Evolutionary conservation across 1,284 basidiomycete genomes (phyloP), one percentile per base, ranked within the genome.

Genomic region (Sutorius eximius): DNA sequence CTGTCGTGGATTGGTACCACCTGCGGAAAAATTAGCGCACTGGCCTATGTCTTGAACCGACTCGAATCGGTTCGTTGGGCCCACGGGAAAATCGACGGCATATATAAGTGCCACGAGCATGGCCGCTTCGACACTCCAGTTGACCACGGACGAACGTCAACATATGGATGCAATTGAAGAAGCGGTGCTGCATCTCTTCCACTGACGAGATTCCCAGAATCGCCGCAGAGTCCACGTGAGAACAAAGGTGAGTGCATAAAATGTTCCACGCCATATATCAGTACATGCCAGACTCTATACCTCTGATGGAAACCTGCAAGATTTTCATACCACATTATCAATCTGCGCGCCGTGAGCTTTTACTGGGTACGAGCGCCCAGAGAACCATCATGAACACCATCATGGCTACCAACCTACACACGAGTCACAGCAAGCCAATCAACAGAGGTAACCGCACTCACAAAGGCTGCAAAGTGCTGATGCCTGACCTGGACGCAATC

Each of bases 391-490:
- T 76, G 22, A 73, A 55, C 2, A 44, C 70, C 72, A 80, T 74
- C 76, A 81, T 77, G 4, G 71, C 64, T 4, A 82, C 69, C 40
- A 82, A 58, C 47, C 80, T 81, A 46, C 16, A 30, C 37, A 13
- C 29, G 22, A n/a, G n/a, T 48, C 3, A 49, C 44, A 24, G 16
- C 7, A 9, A 11, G 9, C 29, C 18, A 0, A 13, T 13, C n/a
- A 38, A 42, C 18, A 37, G 20, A 22, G 22, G n/a, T 5, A 12
- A 30, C 47, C 9, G 15, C 32, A 75, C 81, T 65, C 62, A 83
- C 81, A 85, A 58, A 8, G 83, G 84, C 56, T 85, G 82, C 57
- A 85, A 61, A 51, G 73, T 73, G 33, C 66, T 66, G 34, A 86
- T 85, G 1, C 82, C 81, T 18, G 73, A 70, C 53, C 63, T 74